Evolutionary conservation across 2,329 filamentous ascomycete species (phyloP), one percentile per base, ranked within the genome.

Genomic region (Colletotrichum sp.): DNA sequence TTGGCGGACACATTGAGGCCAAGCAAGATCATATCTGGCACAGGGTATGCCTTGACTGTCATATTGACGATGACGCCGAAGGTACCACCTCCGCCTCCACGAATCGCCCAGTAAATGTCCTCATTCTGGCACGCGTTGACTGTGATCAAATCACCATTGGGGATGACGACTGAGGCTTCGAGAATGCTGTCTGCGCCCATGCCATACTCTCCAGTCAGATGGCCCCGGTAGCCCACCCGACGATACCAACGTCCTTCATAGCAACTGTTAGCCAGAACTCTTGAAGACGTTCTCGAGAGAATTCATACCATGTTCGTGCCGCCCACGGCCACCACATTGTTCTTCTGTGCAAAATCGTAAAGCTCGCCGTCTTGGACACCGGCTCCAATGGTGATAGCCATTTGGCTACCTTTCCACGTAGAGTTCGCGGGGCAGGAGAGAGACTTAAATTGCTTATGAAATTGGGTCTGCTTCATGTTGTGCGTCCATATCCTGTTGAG

Each of bases 91-190:
- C 89, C 88, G 7, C 88, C 88, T 8, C 88, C 88, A 60, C 84
- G 82, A 5, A 90, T 80, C 8, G 89, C 89, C 89, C 89, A 91
- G 80, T 88, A 90, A 2, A 91, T 81, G 66, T 91, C 89, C 0
- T 82, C 71, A 74, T 91, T 86, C 22, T 87, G 77, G 3, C 82
- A 81, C 3, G 80, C 83, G 32, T 84, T 86, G 5, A 88, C 89
- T 6, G 80, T 85, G 4, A 88, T 77, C 25, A 86, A 76, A 16
- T 82, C 70, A 2, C 89, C 89, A 52, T 80, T 79, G 0, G 84
- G 86, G 7, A 85, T 87, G 5, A 90, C 82, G 5, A 88, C 83
- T 43, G 85, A 81, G 78, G 83, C 84, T 70, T 87, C 82, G 8
- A 90, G 79, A 2, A 87, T 84, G 65, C 89, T 86, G 78, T 90